Percentiles rank a stretch among this genome's conserved stretches.
Evolutionary conservation across 176 grass and related monocot species (phyloP).

Genomic region (Paspalum vaginatum): DNA sequence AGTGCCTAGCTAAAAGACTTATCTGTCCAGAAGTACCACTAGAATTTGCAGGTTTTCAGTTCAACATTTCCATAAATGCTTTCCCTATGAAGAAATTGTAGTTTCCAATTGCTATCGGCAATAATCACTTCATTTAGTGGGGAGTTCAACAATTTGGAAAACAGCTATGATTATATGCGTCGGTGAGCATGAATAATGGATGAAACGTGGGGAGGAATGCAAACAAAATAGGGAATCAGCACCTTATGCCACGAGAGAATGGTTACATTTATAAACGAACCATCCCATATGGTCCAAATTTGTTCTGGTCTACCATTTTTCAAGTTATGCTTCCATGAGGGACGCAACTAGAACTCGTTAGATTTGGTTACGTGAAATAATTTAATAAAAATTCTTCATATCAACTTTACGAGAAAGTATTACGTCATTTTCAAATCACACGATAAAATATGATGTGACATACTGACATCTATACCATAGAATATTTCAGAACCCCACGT

Average conservation of each 20-base stretch:
- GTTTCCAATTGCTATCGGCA: no score
- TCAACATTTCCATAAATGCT: no score
- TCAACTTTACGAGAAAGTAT: not conserved
- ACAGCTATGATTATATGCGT: not conserved
- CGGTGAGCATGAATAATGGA: no score
- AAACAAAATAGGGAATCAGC: no score
- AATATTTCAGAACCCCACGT: not conserved
- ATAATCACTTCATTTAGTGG: no score
- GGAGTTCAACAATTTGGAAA: not conserved
- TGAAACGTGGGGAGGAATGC: not conserved
- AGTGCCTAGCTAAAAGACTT: no score
- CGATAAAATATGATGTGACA: not conserved
- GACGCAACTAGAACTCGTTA: not conserved
- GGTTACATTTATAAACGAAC: not conserved
- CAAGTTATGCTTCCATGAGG: fast-evolving
- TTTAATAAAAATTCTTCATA: not conserved
- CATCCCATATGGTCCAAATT: not conserved
- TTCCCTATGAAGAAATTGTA: no score
- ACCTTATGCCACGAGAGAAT: not conserved
- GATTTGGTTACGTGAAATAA: not conserved
- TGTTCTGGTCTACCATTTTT: not conserved
- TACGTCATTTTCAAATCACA: not conserved
- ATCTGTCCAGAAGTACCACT: no score
- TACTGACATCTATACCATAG: not conserved
- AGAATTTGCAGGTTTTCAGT: no score